Evolutionary conservation across 2,329 filamentous ascomycete genomes (phyloP), one percentile per base, ranked within the genome.

Genomic region (Pyricularia sp.): DNA sequence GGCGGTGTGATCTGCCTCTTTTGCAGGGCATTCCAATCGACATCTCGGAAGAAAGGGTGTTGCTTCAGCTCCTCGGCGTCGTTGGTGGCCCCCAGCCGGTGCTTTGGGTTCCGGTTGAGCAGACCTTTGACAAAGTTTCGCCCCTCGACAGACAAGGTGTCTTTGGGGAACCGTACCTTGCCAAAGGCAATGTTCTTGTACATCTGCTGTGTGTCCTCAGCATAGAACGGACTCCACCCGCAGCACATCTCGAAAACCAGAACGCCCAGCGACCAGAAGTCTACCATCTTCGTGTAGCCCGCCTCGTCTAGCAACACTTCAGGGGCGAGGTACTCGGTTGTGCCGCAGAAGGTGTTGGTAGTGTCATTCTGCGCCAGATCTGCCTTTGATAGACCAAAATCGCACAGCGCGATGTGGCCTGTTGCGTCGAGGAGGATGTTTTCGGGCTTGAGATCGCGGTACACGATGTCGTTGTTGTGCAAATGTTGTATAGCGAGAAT

Each of bases 111-210:
- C 76, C 95, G 89, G 82, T 99, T 99, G 69, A 99, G 86, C 71
- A 99, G 82, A 25, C 95, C 95, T 83, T 99, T 99, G 76, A 99
- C 95, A 75, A 99, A 99, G 80, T 97, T 98, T 70, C 95, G 88
- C 70, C 95, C 95, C 79, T 99, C 95, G 59, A 93, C 91, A 71
- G 93, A 97, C 36, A 99, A 83, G 1, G 95, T 97, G 78, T 99
- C 95, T 72, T 94, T 88, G 9, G 95, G 95, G 79, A 99, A 99
- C 71, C 95, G 87, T 69, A 99, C 95, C 78, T 99, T 99, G 77
- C 95, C 95, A 76, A 99, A 99, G 0, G 95, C 95, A 77, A 99
- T 99, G 82, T 99, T 99, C 84, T 99, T 99, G 84, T 99, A 99
- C 95, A 99, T 99, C 79, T 99, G 95, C 80, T 99, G 95, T 0